Evolutionary conservation across 225 moss, liverwort and hornwort species (phyloP), one percentile per base, ranked within the genome.

Genomic region (Antitrichia curtipendula): DNA sequence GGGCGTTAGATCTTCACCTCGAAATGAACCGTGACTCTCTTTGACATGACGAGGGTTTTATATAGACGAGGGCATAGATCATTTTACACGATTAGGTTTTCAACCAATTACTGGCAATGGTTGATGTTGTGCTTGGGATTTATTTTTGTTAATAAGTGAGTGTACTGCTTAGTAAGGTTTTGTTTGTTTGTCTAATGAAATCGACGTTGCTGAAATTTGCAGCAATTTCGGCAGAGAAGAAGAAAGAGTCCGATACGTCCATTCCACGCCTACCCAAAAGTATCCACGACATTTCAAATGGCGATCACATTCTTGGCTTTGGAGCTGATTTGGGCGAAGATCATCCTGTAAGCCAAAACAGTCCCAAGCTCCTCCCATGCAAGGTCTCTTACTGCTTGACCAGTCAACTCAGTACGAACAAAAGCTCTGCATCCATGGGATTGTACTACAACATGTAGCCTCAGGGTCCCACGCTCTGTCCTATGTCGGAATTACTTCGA

Each of bases 251-350:
- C 22, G 83, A 83, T 22, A 68, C 60, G 53, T 24, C 87, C 52
- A 84, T 90, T 80, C 93, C 93, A 56, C 85, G 66, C 32, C 59
- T 91, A 61, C 95, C 95, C 68, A 88, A 75, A 79, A 91, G 92
- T 58, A 95, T 95, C 52, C 85, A 91, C 80, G 95, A 92, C 60
- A 95, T 95, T 75, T 93, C 93, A 52, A 95, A 91, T 61, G 95
- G 95, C 82, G 93, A 93, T 61, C 95, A 95, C 87, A 95, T 95
- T 75, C 84, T 95, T 36, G 95, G 95, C 69, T 95, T 95, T 52
- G 95, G 95, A 81, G 93, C 95, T 59, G 90, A 91, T 63, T 86
- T 95, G 83, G 82, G 90, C 66, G 93, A 95, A 88, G 95, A 93
- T 69, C 95, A 95, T 85, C 95, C 95, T 34, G 95, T 95, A 82